Evolutionary conservation across 495 filamentous ascomycete genomes (phyloP).

Genomic region (Xylaria scruposa): DNA sequence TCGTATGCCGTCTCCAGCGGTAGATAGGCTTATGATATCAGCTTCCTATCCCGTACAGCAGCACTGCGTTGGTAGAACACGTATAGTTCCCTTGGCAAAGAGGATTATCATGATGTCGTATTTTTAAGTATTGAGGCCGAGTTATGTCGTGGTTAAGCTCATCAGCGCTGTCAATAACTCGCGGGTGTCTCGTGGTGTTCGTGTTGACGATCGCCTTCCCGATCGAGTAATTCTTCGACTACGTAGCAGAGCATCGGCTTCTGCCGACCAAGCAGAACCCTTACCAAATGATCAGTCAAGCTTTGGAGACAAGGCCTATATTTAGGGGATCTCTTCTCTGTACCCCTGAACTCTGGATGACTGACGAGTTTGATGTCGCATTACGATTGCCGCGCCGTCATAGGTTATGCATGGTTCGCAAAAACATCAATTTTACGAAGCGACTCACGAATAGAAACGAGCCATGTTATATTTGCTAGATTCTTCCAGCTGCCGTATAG

Average conservation of each 20-base stretch:
- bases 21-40: slow-evolving; percentile 23
- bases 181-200: slow-evolving; percentile 18
- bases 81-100: slow-evolving; percentile 22
- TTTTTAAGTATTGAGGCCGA: neutral
- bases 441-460: neutral
- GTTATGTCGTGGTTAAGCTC: slow-evolving; percentile 8
- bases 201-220: slow-evolving; percentile 21
- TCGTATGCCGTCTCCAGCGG: slow-evolving; percentile 4
- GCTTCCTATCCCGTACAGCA: slow-evolving; percentile 34
- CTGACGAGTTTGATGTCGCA: slow-evolving; percentile 11
- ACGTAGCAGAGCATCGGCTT: slow-evolving; percentile 7
- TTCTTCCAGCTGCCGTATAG: neutral
- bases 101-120: slow-evolving; percentile 32
- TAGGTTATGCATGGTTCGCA: neutral
- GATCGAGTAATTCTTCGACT: slow-evolving; percentile 16
- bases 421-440: neutral
- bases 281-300: slow-evolving; percentile 26
- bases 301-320: slow-evolving; percentile 2
- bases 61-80: slow-evolving; percentile 30
- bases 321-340: neutral
- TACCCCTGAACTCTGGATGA: neutral
- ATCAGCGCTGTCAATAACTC: neutral
- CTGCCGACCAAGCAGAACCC: slow-evolving; percentile 1
- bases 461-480: neutral
- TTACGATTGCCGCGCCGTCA: neutral